Conservation (phyloP, 2,329 filamentous ascomycete species). For the Cadophora luteo-olivacea region DNA sequence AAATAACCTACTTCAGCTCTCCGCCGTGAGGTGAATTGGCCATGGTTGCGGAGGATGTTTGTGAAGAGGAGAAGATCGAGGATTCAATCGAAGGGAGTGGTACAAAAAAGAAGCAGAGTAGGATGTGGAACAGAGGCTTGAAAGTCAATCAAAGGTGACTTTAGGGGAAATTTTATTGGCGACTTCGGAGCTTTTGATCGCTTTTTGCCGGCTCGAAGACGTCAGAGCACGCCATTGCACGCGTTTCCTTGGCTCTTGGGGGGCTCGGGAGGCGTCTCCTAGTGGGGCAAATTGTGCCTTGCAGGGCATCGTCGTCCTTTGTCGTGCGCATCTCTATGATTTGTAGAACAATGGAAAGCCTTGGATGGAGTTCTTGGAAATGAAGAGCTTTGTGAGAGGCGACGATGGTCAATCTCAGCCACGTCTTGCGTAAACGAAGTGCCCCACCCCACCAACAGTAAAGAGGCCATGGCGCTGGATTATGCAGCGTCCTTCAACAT, state of each 20-base stretch:
- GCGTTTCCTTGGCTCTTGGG: constrained; percentile 12
- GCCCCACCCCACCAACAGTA: background rate
- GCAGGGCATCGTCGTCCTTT: background rate
- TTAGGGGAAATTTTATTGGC: constrained; percentile 6
- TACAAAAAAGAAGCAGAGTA: constrained; percentile 1
- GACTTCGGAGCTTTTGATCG: constrained; percentile 5
- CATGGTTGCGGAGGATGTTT: constrained; percentile 52
- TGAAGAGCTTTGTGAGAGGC: background rate
- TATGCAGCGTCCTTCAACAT: no score
- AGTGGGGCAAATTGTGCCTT: constrained; percentile 6
- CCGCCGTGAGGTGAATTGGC: constrained; percentile 83
- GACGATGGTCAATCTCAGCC: constrained; percentile 8
- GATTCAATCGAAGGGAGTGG: background rate
- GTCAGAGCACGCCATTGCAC: constrained; percentile 17
- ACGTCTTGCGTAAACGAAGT: background rate
- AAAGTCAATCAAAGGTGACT: background rate
- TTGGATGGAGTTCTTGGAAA: constrained; percentile 9
- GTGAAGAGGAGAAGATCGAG: background rate
- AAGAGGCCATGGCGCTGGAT: background rate
- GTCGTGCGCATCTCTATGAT: background rate
- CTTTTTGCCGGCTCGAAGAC: constrained; percentile 14
- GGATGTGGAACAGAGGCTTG: background rate
- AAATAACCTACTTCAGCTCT: constrained; percentile 72
- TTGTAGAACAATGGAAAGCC: constrained; percentile 9
- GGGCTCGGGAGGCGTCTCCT: background rate